These are phyloP conservation scores for Guadua angustifolia DNA, from an alignment of 176 grass and related monocot genomes.

Conservation along the genomic window DNA sequence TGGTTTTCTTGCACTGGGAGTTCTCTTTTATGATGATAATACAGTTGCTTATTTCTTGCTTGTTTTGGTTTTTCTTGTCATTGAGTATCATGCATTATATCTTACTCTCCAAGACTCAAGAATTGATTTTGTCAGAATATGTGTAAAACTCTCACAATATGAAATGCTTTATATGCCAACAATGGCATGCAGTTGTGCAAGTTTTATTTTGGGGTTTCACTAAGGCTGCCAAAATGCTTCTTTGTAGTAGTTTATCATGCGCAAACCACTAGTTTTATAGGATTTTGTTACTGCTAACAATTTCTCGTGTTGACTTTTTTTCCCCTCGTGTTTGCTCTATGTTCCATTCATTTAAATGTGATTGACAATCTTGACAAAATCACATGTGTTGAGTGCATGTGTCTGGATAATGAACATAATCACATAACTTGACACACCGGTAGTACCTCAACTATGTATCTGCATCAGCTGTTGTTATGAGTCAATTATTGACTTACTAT, in stretches of 20 bases:
- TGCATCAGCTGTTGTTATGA: neutral
- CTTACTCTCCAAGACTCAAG: neutral
- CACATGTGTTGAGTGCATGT: neutral
- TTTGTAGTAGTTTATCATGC: conserved; percentile 3
- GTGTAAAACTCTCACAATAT: neutral
- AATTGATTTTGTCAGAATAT: neutral
- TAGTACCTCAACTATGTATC: neutral
- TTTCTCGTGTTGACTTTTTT: neutral
- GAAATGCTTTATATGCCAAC: conserved; percentile 14
- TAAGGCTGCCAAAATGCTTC: neutral
- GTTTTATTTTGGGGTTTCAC: neutral
- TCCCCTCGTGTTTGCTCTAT: neutral
- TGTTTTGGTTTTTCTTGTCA: neutral
- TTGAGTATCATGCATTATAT: neutral
- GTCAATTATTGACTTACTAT: neutral
- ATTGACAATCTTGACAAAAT: neutral
- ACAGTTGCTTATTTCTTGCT: neutral
- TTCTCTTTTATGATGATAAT: neutral
- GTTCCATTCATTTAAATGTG: neutral
- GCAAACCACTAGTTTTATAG: neutral
- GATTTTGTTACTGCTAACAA: neutral
- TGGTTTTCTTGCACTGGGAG: neutral
- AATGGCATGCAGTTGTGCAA: neutral
- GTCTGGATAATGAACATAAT: neutral
- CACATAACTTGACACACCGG: neutral